Conservation (phyloP, 345 rosid species). For the Cardamine resedifolia region DNA sequence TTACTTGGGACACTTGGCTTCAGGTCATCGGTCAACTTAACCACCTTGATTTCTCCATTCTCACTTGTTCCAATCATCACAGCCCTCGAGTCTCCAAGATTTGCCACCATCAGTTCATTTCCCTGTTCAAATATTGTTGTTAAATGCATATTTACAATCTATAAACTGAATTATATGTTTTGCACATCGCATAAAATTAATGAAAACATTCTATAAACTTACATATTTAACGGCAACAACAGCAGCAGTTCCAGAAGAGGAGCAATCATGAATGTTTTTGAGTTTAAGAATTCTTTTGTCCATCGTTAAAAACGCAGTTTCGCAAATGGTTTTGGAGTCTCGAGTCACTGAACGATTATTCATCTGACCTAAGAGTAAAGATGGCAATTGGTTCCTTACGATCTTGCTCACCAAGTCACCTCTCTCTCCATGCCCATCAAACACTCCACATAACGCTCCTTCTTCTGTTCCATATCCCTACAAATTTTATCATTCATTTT, state of each 20-base stretch:
- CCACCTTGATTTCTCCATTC: slow-evolving; percentile 43
- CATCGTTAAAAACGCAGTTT: slow-evolving; percentile 61
- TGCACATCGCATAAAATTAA: no score
- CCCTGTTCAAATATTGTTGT: slow-evolving; percentile 43
- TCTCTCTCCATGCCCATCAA: slow-evolving; percentile 87
- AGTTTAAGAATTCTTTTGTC: slow-evolving; percentile 69
- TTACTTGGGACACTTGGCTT: slow-evolving; percentile 79
- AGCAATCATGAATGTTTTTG: slow-evolving; percentile 56
- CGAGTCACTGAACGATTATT: slow-evolving; percentile 33
- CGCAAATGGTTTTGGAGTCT: slow-evolving; percentile 31
- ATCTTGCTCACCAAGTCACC: slow-evolving; percentile 71
- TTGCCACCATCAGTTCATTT: slow-evolving; percentile 69
- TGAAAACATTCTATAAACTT: no score
- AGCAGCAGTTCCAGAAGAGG: slow-evolving; percentile 82
- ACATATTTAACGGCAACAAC: slow-evolving; percentile 70
- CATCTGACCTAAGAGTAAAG: slow-evolving; percentile 53
- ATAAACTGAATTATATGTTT: neutral
- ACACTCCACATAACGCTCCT: slow-evolving; percentile 68
- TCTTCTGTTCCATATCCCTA: slow-evolving; percentile 63
- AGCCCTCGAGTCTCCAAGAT: slow-evolving; percentile 93
- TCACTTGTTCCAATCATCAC: slow-evolving; percentile 56
- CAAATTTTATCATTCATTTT: neutral
- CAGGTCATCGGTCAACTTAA: slow-evolving; percentile 73
- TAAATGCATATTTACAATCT: neutral
- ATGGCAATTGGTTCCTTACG: slow-evolving; percentile 63